Base-by-base conservation (phyloP, 768 basidiomycete genomes). In the Tricholoma terreum region DNA sequence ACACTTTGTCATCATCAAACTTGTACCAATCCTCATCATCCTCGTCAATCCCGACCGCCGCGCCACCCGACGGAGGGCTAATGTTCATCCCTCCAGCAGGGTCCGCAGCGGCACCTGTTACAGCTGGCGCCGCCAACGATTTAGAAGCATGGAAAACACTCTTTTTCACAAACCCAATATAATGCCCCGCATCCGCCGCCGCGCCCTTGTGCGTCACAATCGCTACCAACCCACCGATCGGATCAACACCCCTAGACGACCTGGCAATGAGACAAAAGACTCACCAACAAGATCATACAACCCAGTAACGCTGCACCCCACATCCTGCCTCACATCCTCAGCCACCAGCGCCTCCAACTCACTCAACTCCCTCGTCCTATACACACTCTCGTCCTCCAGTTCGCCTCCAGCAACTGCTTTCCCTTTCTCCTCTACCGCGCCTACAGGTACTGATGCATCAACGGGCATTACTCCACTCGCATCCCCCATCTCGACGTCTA, bases 161-260 rank as follows among this genome's bases (percentile, higher is more conserved):
- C 76, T 89, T 91, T 74, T 90, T 90, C 27, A 89, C 90, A 73
- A 89, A 98, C 1, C 86, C 94, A 21, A 98, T 94, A 68, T 98
- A 98, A 73, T 98, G 96, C 2, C 95, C 96, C 0, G 92, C 85
- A 67, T 98, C 97, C 0, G 97, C 95, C 0, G 89, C 89, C 0
- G 94, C 84, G 10, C 97, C 97, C 71, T 99, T 99, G 81, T 98
- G 97, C 19, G 94, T 96, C 11, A 99, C 86, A 67, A 99, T 90
- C 7, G 89, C 94, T 93, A 66, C 35, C 45, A 17, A 17, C 27
- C 54, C 38, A 34, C 34, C 1, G 15, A 40, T 22, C 36, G 30
- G 11, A 35, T 14, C 30, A 38, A 27, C 24, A 27, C 24, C 24
- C 24, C 24, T 27, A 27, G 24, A 3, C 6, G 24, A 6, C 6